Evolutionary conservation across 352 stramenopile species (phyloP).

Genomic region (Globisporangium apiculatum): DNA sequence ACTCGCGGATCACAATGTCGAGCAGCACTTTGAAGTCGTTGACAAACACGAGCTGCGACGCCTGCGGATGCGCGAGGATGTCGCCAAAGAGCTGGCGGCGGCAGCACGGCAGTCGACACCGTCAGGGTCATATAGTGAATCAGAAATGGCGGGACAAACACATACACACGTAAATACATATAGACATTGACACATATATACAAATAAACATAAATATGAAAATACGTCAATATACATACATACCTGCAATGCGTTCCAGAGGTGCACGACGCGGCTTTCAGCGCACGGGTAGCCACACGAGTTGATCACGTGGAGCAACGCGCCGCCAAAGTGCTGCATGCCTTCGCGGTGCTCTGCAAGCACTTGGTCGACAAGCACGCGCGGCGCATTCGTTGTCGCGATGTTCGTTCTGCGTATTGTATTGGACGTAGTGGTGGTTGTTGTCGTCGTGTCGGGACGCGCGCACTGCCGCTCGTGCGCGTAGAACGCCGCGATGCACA

Average conservation of each 20-base stretch:
- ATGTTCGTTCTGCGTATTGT: not conserved
- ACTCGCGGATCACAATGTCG: constrained; percentile 61
- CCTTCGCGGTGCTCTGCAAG: constrained; percentile 41
- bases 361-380: constrained; percentile 45
- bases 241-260: constrained; percentile 54
- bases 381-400: not conserved
- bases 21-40: constrained; percentile 76
- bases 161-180: no score
- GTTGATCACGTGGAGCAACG: constrained; percentile 75
- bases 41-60: constrained; percentile 45
- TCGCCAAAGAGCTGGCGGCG: constrained; percentile 39
- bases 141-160: no score
- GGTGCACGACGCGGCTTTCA: constrained; percentile 21
- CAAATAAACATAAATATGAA: no score
- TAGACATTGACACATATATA: no score
- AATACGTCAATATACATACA: not conserved
- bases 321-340: constrained; percentile 50
- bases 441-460: no score
- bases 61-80: constrained; percentile 36
- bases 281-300: constrained; percentile 69
- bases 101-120: not conserved
- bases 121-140: not conserved
- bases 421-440: not conserved
- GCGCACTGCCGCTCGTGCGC: constrained; percentile 31
- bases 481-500: constrained; percentile 54